Percentiles rank a stretch among this genome's conserved stretches.
Conservation (phyloP, 2,329 filamentous ascomycete genomes). For the Fusarium coffeatum region DNA sequence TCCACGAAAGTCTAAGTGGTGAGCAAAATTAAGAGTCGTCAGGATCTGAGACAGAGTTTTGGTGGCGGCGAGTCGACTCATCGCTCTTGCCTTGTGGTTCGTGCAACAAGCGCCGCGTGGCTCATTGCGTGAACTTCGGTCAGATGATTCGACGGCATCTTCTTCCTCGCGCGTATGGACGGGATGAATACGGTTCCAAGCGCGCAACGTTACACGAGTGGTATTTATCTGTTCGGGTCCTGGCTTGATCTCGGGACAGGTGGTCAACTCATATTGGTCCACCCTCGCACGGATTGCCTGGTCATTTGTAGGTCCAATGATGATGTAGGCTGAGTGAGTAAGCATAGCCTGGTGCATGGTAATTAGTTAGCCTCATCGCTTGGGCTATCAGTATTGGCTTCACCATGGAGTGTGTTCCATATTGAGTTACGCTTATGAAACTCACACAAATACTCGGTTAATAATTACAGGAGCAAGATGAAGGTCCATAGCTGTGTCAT, state of each 20-base stretch:
- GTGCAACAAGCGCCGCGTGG: background rate
- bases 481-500: background rate
- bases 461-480: background rate
- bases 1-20: background rate
- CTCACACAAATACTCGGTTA: background rate
- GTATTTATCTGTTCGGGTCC: background rate
- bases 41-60: background rate
- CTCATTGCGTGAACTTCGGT: background rate
- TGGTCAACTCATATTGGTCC: background rate
- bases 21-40: background rate
- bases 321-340: background rate
- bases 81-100: background rate
- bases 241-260: background rate
- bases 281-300: background rate
- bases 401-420: background rate
- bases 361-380: background rate
- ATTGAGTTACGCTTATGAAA: background rate
- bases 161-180: background rate
- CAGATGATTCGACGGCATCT: background rate
- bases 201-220: background rate
- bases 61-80: background rate
- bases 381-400: background rate
- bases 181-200: background rate
- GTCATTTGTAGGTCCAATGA: background rate
- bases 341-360: background rate